Base-by-base conservation (phyloP, 371 early-diverging fungal species). In the Rhizopus delemar region DNA sequence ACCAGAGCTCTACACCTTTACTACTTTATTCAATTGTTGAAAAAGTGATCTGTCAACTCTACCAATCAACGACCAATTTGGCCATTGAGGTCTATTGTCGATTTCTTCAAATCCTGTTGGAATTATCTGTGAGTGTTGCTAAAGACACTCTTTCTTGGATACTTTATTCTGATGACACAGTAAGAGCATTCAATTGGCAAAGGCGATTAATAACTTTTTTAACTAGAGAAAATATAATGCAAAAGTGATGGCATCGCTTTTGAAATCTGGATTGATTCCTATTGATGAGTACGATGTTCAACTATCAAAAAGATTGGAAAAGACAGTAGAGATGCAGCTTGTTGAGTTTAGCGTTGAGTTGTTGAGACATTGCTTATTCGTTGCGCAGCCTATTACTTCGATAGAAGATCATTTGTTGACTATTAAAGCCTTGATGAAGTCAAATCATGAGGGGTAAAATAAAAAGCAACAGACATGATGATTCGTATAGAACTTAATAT, bases 81-180 rank as follows among this genome's bases (percentile, higher is more conserved):
- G 81, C 90, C 6, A 82, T 93, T 9, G 94, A 94, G 56, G 81
- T 91, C 16, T 96, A 93, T 63, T 85, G 92, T 7, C 73, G 86
- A 13, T 74, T 97, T 8, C 74, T 99, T 46, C 89, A 89, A 54
- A 82, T 86, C 4, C 74, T 96, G 38, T 90, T 91, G 66, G 91
- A 93, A 50, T 57, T 86, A 39, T 93, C 94, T 1, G 77, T 77
- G 50, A 81, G 82, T 16, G 88, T 91, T 3, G 83, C 83, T 11
- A 89, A 89, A 70, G 97, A 97, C 67, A 86, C 95, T 35, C 80
- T 82, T 11, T 75, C 82, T 33, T 97, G 97, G 97, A 74, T 97
- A 16, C 76, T 94, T 16, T 95, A 92, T 75, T 81, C 93, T 0
- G 92, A 93, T 39, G 97, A 97, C 63, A 94, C 94, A 66, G 77